phyloP scores from a whole-genome alignment of 495 filamentous ascomycete species.

The Aspergillus sclerotioniger region DNA sequence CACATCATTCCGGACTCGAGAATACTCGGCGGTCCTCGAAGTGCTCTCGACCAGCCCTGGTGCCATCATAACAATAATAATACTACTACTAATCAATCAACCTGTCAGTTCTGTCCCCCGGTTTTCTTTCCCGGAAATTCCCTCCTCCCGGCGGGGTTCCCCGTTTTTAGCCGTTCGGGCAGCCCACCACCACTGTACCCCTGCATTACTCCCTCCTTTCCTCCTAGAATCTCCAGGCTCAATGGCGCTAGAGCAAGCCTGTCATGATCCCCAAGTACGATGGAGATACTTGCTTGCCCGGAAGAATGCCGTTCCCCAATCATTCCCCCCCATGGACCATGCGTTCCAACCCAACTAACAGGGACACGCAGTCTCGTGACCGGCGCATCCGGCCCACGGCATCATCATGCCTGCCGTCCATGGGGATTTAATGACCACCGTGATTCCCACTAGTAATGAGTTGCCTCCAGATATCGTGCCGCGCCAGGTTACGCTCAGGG shows the following conservation, averaged over 20 bases:
- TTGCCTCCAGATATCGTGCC: slow-evolving; percentile 69
- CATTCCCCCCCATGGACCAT: slow-evolving; percentile 10
- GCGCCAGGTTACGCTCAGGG: slow-evolving; percentile 83
- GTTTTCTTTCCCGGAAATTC: slow-evolving; percentile 11
- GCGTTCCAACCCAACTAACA: slow-evolving; percentile 32
- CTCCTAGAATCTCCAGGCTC: background rate
- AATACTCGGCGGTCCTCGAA: slow-evolving; percentile 53
- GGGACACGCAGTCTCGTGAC: slow-evolving; percentile 43
- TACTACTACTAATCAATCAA: too few relatives aligned
- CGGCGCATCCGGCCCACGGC: slow-evolving; percentile 24
- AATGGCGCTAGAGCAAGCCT: too few relatives aligned
- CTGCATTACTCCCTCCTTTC: background rate
- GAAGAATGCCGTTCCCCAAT: background rate
- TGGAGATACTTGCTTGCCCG: background rate
- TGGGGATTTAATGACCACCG: slow-evolving; percentile 63
- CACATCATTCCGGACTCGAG: slow-evolving; percentile 46
- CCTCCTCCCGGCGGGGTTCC: background rate
- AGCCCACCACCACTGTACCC: background rate
- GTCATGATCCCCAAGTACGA: background rate
- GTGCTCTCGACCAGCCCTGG: slow-evolving; percentile 26
- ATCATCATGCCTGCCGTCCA: slow-evolving; percentile 79
- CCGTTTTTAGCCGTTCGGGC: background rate
- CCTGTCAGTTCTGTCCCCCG: background rate
- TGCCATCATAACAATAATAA: too few relatives aligned
- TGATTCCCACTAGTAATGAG: slow-evolving; percentile 48